Base-by-base conservation (phyloP, 129 eudicot genomes). In the Artemisia argyi region DNA sequence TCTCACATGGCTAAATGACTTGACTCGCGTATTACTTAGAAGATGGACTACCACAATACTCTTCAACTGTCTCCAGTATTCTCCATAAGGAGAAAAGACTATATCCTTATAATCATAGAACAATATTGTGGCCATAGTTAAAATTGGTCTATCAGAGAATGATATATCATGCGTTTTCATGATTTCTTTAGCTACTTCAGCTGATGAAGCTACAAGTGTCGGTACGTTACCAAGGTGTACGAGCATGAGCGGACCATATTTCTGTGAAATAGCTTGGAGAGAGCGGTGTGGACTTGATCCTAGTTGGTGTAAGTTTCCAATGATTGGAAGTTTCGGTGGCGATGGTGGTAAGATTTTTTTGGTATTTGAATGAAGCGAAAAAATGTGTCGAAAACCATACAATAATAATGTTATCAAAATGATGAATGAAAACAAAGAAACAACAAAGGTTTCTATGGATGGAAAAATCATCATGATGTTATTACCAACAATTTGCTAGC, bases 291-390 rank as follows among this genome's bases (percentile, higher is more conserved):
- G 30, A 13, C 63, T 57, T 10, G 35, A 57, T 18, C 63, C 63
- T 20, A 57, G 63, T 57, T 57, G 63, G 63, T 57, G 35, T 8
- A 57, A 20, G 63, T 57, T 20, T 20, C 63, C 63, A 10, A 57
- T 57, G 30, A 57, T 57, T 20, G 63, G 35, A 57, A 57, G 63
- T 20, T 57, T 57, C 24, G 14, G 63, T 19, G 30, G 63, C 11
- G 63, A 17, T 57, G 63, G 63, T 57, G 63, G 35, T 20, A 20
- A 20, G 35, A 0, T 57, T 20, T 20, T 20, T 5, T 16, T 7
- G 60, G 24, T 54, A 16, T 17, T 54, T 2, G 60, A 54, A n/a
- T 11, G 60, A 1, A 54, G 19, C 2, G 17, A 54, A 53, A 14
- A 53, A 54, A n/a, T 54, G 20, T 20, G 19, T 7, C 10, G 17